Conservation (phyloP, 495 filamentous ascomycete genomes). For the Usnea hakonensis region DNA sequence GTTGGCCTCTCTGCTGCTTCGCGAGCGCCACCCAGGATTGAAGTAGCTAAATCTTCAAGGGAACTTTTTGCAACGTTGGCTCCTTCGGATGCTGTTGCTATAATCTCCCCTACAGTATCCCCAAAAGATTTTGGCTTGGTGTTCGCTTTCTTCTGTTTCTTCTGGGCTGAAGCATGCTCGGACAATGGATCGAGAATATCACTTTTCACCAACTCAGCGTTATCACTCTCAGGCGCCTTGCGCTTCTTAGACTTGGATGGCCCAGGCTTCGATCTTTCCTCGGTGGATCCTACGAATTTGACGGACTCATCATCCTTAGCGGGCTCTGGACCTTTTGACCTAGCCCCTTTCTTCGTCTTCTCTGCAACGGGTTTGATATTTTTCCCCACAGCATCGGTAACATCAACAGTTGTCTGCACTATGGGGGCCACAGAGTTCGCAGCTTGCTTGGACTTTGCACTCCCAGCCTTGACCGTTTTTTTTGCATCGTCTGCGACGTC, state of each 20-base stretch:
- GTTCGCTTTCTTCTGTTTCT: conserved; percentile 21
- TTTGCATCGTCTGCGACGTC: conserved; percentile 22
- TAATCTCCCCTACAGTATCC: conserved; percentile 16
- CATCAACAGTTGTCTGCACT: background rate
- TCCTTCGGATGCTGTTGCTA: conserved; percentile 17
- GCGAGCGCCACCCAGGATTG: conserved; percentile 8
- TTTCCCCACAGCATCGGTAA: conserved; percentile 4
- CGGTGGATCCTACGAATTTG: background rate
- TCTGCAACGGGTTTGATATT: conserved; percentile 2
- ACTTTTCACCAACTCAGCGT: conserved; percentile 13
- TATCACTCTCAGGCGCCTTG: conserved; percentile 14
- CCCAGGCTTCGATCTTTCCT: conserved; percentile 1
- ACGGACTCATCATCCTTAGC: background rate
- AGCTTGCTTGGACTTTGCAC: conserved; percentile 20
- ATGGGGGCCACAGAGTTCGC: conserved; percentile 5
- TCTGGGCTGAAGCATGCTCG: conserved; percentile 10
- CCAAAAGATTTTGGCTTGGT: conserved; percentile 9
- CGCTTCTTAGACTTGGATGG: conserved; percentile 22
- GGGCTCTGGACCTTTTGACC: background rate
- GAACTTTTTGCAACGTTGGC: conserved; percentile 19
- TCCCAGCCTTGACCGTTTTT: conserved; percentile 26
- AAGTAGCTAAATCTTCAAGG: conserved; percentile 13
- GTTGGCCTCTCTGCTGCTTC: conserved; percentile 10
- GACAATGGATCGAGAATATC: conserved; percentile 15
- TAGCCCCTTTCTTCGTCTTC: conserved; percentile 11